Evolutionary conservation across 345 rosid genomes (phyloP).

Genomic region (Bruguiera sexangula): DNA sequence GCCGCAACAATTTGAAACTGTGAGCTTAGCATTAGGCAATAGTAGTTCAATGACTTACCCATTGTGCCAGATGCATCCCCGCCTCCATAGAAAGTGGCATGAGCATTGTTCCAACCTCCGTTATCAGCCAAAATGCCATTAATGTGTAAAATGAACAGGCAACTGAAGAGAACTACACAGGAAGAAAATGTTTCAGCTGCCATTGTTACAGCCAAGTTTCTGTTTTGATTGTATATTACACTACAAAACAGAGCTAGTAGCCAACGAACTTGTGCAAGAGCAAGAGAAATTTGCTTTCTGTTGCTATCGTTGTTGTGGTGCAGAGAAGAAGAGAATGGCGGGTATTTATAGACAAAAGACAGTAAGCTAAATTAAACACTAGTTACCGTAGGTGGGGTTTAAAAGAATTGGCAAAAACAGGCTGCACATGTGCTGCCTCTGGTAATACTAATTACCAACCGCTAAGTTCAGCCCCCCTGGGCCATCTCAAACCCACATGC

Average conservation of each 20-base stretch:
- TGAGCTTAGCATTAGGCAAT: no score
- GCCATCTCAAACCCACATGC: conserved; percentile 7
- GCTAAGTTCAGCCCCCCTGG: background rate
- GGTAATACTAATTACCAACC: conserved; percentile 18
- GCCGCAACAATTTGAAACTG: no score
- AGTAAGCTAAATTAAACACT: no score
- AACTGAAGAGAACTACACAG: conserved; percentile 7
- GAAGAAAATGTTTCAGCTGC: conserved; percentile 12
- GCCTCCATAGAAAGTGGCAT: conserved; percentile 51
- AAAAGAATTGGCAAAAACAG: conserved; percentile 1
- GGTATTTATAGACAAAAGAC: background rate
- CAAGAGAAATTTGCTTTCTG: background rate
- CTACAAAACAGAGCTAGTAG: background rate
- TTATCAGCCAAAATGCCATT: conserved; percentile 21
- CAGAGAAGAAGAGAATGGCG: no score
- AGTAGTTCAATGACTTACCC: conserved; percentile 25
- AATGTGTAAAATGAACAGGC: conserved; percentile 12
- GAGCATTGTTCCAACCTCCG: conserved; percentile 42
- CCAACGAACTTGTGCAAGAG: background rate
- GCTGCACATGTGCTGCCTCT: conserved; percentile 19
- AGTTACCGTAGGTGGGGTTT: background rate
- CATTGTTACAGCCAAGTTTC: conserved; percentile 12
- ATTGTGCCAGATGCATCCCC: conserved; percentile 47
- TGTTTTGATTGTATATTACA: background rate
- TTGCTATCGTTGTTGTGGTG: no score